These are phyloP conservation scores for Rubia tinctorum DNA, from an alignment of 305 asterid species.

Conservation along the genomic window DNA sequence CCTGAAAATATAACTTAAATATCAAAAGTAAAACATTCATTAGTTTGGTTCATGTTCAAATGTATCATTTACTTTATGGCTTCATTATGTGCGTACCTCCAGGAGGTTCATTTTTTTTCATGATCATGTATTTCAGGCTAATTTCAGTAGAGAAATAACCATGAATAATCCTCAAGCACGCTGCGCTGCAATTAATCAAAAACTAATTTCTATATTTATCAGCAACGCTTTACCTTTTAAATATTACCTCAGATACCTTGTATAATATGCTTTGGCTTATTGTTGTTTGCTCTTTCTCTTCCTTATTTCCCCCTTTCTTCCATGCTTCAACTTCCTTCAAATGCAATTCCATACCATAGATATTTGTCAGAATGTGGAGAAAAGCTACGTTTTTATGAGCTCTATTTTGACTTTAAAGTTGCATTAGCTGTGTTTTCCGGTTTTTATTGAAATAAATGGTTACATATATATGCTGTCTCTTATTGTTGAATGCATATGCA, in stretches of 20 bases:
- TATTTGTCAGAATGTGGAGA: background rate
- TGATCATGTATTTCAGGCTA: background rate
- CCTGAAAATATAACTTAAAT: background rate
- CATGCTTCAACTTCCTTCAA: background rate
- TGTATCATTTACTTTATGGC: background rate
- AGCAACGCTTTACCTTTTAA: background rate
- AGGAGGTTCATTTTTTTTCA: background rate
- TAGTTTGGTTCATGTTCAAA: background rate
- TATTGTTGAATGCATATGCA: background rate
- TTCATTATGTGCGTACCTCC: slow-evolving; percentile 1
- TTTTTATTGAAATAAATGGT: background rate
- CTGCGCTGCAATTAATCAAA: background rate
- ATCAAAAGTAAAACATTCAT: background rate
- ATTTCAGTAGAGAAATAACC: background rate
- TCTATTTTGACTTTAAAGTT: background rate
- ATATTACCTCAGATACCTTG: background rate
- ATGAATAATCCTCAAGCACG: background rate
- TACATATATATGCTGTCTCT: background rate
- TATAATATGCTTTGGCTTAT: background rate
- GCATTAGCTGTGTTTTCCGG: background rate
- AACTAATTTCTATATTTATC: background rate
- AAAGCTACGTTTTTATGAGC: background rate
- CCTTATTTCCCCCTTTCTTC: background rate
- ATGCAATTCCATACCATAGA: background rate
- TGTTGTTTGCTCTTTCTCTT: background rate